Base-by-base conservation (phyloP, 768 basidiomycete genomes). In the Boletus reticuloceps region DNA sequence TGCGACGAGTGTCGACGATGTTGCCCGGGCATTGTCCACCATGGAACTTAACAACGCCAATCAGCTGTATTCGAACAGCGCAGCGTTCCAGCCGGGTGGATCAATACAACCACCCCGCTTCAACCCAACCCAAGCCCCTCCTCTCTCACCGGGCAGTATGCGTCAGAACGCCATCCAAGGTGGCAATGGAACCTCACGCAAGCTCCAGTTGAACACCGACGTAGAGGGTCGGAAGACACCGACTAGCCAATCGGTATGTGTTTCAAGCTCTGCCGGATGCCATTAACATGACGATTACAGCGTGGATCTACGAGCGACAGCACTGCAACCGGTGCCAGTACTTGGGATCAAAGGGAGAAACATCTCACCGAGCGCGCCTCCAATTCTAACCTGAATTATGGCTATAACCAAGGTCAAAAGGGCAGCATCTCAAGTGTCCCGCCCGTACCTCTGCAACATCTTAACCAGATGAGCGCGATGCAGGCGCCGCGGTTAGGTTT, bases 331-430 rank as follows among this genome's bases (percentile, higher is more conserved):
- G 69, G 73, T 25, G 64, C 72, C 5, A 68, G 72, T 5, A 68
- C 76, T 10, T 89, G 89, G 89, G 86, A 88, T 40, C 82, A 83
- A 61, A 85, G 82, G 64, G 85, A 88, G 29, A 82, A 82, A 40
- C 71, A 78, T 38, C 73, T 86, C 22, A 72, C 75, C 25, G 75
- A 75, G 32, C 82, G 86, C 42, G 68, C 79, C 14, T 89, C 89
- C 39, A 91, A 86, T 68, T 79, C 87, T 16, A 92, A 83, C 66
- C 63, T 91, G 50, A 82, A 85, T 55, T 83, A 85, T 55, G 75
- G 78, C 2, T 86, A 86, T 60, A 82, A 69, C 47, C 70, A 67
- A 27, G 52, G 55, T 29, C 72, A 72, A 55, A 73, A 77, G 41
- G 64, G 65, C 47, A 63, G 65, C 29, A 72, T 88, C 29, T 87